These are phyloP conservation scores for Carex kokanica DNA, from an alignment of 176 grass and related monocot genomes.

Conservation along the genomic window DNA sequence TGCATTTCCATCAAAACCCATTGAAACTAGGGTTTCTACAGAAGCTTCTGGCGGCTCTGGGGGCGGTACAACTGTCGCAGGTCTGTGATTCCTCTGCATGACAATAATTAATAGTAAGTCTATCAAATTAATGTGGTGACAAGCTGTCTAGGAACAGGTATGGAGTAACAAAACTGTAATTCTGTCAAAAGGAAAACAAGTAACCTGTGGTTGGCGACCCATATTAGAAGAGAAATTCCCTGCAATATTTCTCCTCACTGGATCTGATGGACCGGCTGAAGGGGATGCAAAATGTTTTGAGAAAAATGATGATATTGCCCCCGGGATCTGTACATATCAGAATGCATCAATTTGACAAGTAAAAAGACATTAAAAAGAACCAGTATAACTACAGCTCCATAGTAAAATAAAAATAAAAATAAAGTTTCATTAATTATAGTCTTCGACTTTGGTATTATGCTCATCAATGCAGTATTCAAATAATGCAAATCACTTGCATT, in stretches of 20 bases:
- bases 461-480: neutral
- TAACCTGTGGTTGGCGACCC: conserved; percentile 23
- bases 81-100: conserved; percentile 21
- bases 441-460: neutral
- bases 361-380: neutral
- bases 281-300: conserved; percentile 20
- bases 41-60: conserved; percentile 82
- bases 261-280: conserved; percentile 9
- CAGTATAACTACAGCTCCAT: neutral
- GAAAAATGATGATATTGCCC: conserved; percentile 31
- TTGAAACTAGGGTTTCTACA: conserved; percentile 70
- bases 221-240: conserved; percentile 22
- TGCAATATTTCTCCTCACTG: conserved; percentile 25
- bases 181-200: neutral
- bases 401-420: neutral
- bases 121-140: neutral
- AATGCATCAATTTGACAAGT: neutral
- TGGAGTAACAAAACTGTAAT: neutral
- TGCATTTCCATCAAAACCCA: conserved; percentile 80
- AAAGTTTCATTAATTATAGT: neutral
- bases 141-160: neutral
- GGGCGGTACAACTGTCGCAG: conserved; percentile 28
- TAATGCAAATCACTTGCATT: neutral
- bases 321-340: conserved; percentile 26
- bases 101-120: neutral